A percentile compares a stretch with the other conserved stretches of the same genome.
Conservation (phyloP, 2,329 filamentous ascomycete species). For the Beauveria rudraprayagi region DNA sequence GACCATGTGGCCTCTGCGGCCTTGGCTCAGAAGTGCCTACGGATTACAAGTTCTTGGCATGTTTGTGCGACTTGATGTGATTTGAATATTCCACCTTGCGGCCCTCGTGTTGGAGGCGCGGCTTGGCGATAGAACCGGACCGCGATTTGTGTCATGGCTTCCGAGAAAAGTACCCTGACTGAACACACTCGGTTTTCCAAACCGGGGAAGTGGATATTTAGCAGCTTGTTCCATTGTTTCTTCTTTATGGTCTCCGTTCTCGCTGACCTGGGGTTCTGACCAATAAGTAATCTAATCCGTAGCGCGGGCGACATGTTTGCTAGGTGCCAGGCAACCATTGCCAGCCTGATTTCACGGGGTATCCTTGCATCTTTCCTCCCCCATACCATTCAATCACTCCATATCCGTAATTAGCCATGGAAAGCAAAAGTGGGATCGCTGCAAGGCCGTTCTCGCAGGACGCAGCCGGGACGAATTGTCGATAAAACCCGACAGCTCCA, state of each 20-base stretch:
- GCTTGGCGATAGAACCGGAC: not conserved
- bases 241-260: no score
- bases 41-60: not conserved
- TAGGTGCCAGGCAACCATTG: no score
- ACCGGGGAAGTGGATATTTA: not conserved
- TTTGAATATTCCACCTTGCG: not conserved
- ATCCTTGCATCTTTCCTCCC: no score
- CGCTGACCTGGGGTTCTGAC: no score
- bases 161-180: not conserved
- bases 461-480: not conserved
- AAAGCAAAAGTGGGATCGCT: not conserved
- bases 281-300: no score
- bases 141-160: not conserved
- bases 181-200: not conserved
- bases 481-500: not conserved
- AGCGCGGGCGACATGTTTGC: no score
- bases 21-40: not conserved
- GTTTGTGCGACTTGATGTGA: not conserved
- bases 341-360: no score
- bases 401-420: not conserved
- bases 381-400: no score
- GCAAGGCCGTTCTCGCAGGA: not conserved
- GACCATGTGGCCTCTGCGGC: not conserved
- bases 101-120: not conserved
- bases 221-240: no score